A percentile compares a stretch with the other conserved stretches of the same genome.
Conservation (phyloP, 2,329 filamentous ascomycete species). For the Bipolaris sorokiniana region DNA sequence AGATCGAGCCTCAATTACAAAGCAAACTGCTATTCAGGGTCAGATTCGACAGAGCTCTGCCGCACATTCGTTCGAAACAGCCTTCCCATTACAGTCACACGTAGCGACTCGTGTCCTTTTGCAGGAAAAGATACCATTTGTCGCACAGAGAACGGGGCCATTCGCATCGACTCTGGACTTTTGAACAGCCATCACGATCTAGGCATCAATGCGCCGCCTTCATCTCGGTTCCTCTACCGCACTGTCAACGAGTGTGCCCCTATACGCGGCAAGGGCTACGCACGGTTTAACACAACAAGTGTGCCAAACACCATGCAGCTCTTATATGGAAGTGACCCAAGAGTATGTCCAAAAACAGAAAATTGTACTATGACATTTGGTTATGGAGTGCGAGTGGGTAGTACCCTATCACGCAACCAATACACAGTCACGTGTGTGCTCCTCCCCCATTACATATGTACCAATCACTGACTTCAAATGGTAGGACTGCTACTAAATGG, state of each 20-base stretch:
- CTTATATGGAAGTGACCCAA: slow-evolving; percentile 7
- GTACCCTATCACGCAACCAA: slow-evolving; percentile 10
- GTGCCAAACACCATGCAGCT: slow-evolving; percentile 11
- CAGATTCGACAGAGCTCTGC: slow-evolving; percentile 21
- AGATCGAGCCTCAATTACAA: slow-evolving; percentile 27
- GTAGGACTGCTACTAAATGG: slow-evolving; percentile 3
- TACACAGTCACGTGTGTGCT: slow-evolving; percentile 17
- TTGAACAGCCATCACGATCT: slow-evolving; percentile 31
- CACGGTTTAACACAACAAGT: slow-evolving; percentile 7
- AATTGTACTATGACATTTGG: not conserved
- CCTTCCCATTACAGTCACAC: slow-evolving; percentile 14
- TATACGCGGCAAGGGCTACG: slow-evolving; percentile 22
- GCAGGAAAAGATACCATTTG: slow-evolving; percentile 21
- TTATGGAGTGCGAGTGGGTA: slow-evolving; percentile 13
- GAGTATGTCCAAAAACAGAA: not conserved
- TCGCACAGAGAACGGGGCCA: slow-evolving; percentile 14
- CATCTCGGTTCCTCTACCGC: slow-evolving; percentile 27
- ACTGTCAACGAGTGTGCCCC: slow-evolving; percentile 31
- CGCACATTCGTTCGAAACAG: slow-evolving; percentile 22
- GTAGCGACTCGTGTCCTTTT: slow-evolving; percentile 29
- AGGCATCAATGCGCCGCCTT: slow-evolving; percentile 32
- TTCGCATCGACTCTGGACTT: slow-evolving; percentile 32
- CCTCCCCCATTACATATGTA: not conserved
- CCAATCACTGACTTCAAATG: not conserved
- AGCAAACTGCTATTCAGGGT: slow-evolving; percentile 26